Evolutionary conservation across 768 basidiomycete species (phyloP), one percentile per base, ranked within the genome.

Genomic region (Mycena leptocephala): DNA sequence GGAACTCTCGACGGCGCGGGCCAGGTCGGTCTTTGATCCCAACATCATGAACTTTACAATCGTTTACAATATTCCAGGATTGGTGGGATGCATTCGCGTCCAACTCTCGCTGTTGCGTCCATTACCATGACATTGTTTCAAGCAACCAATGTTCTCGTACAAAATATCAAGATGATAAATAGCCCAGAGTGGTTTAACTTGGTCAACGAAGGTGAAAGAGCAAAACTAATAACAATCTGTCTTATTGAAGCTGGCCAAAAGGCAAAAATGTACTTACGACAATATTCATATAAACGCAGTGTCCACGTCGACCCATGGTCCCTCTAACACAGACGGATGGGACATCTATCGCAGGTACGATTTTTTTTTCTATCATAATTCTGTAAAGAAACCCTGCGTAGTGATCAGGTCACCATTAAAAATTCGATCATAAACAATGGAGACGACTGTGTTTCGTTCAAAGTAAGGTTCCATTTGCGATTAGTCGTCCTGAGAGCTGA

Each of bases 1-100:
- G 93, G 93, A 16, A 92, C 91, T 7, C 85, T 94, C 22, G 92
- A 93, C 79, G 93, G 92, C 22, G 87, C 88, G 41, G 93, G 93
- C 18, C 92, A 93, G 83, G 90, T 90, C 76, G 67, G 88, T 71
- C 55, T 63, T 2, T 13, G 30, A 7, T 20, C 18, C 9, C 5
- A 43, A 46, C 30, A 56, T 51, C 22, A 41, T 28, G 41, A 53
- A 30, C 24, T 22, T 69, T 51, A n/a, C 18, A 33, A 48, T 56
- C 24, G 43, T 16, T 30, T 33, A 28, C 5, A 30, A 30, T 4
- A 5, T 10, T 64, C 8, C 55, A 91, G 90, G 83, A 86, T 8
- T 92, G 91, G 91, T 92, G 89, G 78, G 90, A 92, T 74, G 86
- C 88, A 35, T 90, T 90, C 30, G 70, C 75, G 10, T 35, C 85